A percentile compares a stretch with the other conserved stretches of the same genome.
Evolutionary conservation across 257 asterid species (phyloP).

Genomic region (Jaltomata sinuosa): DNA sequence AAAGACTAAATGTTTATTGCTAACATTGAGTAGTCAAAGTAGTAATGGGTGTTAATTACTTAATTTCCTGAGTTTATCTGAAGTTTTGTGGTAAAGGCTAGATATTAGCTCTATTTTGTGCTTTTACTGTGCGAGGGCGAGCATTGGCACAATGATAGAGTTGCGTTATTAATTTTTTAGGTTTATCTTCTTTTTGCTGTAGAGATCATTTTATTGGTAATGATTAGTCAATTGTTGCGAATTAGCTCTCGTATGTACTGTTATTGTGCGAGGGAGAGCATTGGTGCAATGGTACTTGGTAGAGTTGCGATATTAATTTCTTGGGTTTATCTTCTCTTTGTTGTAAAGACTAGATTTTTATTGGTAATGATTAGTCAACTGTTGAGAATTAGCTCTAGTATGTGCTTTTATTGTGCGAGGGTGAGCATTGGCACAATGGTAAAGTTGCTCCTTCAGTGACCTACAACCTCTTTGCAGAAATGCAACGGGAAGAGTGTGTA

Average conservation of each 20-base stretch:
- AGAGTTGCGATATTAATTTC: neutral
- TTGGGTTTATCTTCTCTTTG: neutral
- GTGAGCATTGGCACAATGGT: neutral
- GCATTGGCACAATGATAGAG: neutral
- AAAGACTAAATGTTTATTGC: conserved; percentile 1
- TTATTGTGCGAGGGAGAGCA: neutral
- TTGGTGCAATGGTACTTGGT: neutral
- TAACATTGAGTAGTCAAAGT: neutral
- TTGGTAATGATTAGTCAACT: neutral
- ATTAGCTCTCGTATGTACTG: neutral
- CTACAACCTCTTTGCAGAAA: neutral
- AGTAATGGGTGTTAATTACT: neutral
- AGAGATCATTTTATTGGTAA: neutral
- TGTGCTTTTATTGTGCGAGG: neutral
- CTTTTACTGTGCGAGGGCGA: neutral
- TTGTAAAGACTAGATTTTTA: neutral
- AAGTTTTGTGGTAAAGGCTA: neutral
- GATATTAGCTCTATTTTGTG: neutral
- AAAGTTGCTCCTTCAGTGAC: neutral
- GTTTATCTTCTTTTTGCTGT: neutral
- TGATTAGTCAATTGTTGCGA: neutral
- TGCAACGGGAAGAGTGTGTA: neutral
- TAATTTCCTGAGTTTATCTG: too few relatives aligned
- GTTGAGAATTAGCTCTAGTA: neutral
- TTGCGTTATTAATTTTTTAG: neutral